These are phyloP conservation scores for Solanum ossicruentum DNA, from an alignment of 257 asterid species.

Conservation along the genomic window DNA sequence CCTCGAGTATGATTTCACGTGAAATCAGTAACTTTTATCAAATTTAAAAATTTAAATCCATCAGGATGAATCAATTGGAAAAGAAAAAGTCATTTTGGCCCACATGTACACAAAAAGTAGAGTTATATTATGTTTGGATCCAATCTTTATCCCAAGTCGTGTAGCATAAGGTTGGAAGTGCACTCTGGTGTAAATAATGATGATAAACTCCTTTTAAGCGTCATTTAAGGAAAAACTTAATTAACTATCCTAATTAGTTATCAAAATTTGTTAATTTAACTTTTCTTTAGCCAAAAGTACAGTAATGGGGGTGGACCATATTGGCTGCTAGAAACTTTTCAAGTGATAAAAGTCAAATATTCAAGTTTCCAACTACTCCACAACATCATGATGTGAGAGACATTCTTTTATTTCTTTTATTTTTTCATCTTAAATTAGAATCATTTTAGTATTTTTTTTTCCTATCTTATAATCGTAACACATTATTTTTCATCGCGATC, in stretches of 20 bases:
- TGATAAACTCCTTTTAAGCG: neutral
- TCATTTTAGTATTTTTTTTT: neutral
- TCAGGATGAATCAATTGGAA: neutral
- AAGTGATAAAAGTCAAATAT: neutral
- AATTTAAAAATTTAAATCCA: neutral
- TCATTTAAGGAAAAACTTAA: neutral
- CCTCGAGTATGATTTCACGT: neutral
- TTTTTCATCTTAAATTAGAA: neutral
- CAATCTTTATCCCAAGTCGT: neutral
- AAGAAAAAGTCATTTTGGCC: neutral
- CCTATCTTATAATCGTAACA: rapidly evolving
- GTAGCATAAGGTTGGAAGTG: neutral
- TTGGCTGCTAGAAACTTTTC: neutral
- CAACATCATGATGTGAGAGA: conserved; percentile 25
- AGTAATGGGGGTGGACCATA: neutral
- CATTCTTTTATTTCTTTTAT: neutral
- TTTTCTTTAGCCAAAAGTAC: neutral
- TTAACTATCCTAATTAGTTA: neutral
- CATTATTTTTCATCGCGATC: rapidly evolving
- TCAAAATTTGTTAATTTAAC: neutral
- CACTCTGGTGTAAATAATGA: neutral
- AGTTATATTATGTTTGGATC: neutral
- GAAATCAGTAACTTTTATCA: neutral
- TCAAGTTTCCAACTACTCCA: conserved; percentile 4
- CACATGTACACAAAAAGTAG: neutral